Percentiles rank a stretch among this genome's conserved stretches.
Evolutionary conservation across 176 grass and related monocot species (phyloP).

Genomic region (Oryza glaberrima): DNA sequence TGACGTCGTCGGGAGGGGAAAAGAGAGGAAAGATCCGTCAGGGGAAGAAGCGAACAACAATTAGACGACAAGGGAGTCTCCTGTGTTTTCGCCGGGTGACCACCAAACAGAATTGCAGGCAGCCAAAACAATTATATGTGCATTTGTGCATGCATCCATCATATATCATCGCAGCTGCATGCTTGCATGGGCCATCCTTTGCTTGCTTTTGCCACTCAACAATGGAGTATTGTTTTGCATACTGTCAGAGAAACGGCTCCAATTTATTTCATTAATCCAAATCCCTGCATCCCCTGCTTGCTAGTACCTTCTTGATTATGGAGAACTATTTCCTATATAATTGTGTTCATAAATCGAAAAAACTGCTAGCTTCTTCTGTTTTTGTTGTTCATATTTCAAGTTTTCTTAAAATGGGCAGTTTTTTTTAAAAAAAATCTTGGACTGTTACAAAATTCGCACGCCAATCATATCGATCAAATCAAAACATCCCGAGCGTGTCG

Average conservation of each 20-base stretch:
- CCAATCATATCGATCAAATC: too few species aligned
- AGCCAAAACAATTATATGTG: neutral
- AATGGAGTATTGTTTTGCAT: too few species aligned
- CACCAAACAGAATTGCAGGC: conserved; percentile 51
- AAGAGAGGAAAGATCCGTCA: conserved; percentile 42
- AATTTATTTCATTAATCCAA: neutral
- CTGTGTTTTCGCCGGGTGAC: conserved; percentile 39
- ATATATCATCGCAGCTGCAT: neutral
- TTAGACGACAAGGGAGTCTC: conserved; percentile 44
- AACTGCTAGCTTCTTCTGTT: too few species aligned
- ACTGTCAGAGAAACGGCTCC: neutral
- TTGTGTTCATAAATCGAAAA: neutral
- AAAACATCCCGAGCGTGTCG: too few species aligned
- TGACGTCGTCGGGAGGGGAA: neutral
- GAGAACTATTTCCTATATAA: neutral
- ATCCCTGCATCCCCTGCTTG: neutral
- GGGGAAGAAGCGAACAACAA: conserved; percentile 54
- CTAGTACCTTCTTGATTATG: neutral
- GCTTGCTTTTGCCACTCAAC: too few species aligned
- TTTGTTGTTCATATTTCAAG: too few species aligned
- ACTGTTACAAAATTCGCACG: too few species aligned
- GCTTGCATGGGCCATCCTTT: neutral
- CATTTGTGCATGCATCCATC: neutral
- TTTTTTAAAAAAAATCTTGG: too few species aligned
- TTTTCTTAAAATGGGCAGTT: too few species aligned